Evolutionary conservation across 805 yeast genomes (phyloP), one percentile per base, ranked within the genome.

Genomic region (Candida ipomoeae): DNA sequence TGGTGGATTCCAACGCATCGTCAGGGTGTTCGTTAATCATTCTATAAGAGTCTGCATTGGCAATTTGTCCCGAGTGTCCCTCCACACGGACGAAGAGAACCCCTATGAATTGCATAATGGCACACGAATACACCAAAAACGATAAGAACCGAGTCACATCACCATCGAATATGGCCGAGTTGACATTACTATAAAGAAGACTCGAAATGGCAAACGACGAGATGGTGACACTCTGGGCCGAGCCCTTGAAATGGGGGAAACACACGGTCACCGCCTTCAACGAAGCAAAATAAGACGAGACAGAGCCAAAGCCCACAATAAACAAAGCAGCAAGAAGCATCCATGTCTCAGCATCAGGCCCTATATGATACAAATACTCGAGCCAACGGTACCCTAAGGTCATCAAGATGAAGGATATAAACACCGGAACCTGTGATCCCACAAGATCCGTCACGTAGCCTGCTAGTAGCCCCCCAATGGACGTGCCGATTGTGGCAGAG

Each of bases 191-290:
- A 53, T 55, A 67, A 7, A 68, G 26, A 36, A 68, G 55, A 40
- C 68, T 62, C 10, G 70, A 61, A 8, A 68, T 67, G n/a, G 73
- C 73, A 59, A 68, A 68, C 10, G 68, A 64, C 1, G 73, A 69
- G 43, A 68, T 68, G 14, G 73, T 67, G 13, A 68, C 54, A 48
- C 70, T 65, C 53, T 68, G 73, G 6, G 73, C 73, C 1, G 69
- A 55, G n/a, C 69, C 70, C 50, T 66, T 68, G 47, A 45, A 61
- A 20, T 57, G 55, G 6, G 72, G 72, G 44, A 68, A 68, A 48
- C 59, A 61, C 6, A 68, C 48, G 1, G 71, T 62, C 6, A 68
- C 71, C 3, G 71, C 72, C 48, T 68, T 68, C 6, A 68, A 58
- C 8, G 69, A 55, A 45, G 69, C 64, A 47, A 68, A 68, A 48